A percentile compares a stretch with the other conserved stretches of the same genome.
phyloP scores from a whole-genome alignment of 768 basidiomycete species.

The Serpula lacrymans region DNA sequence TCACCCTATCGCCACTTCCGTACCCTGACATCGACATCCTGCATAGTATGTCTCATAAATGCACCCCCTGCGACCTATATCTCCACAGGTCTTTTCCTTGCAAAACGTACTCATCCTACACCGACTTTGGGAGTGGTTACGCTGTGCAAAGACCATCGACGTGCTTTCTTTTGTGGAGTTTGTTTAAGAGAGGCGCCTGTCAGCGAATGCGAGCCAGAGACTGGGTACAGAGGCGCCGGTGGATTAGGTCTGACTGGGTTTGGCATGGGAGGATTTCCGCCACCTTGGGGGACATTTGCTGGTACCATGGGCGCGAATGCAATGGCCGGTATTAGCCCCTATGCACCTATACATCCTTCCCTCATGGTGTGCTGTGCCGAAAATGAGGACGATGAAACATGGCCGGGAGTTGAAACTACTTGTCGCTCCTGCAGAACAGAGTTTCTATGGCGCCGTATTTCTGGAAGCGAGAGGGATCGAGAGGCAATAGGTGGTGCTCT shows the following conservation, averaged over 20 bases:
- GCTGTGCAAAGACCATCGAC: constrained; percentile 65
- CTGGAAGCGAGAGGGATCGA: constrained; percentile 43
- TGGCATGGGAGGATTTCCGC: constrained; percentile 20
- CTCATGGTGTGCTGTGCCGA: constrained; percentile 50
- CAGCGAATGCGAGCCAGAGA: constrained; percentile 36
- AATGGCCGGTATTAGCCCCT: no score
- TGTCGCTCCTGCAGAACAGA: constrained; percentile 66
- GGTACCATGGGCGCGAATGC: no score
- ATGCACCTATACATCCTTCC: constrained; percentile 21
- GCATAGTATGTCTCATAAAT: constrained; percentile 71
- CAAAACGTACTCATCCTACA: constrained; percentile 43
- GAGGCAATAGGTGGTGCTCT: constrained; percentile 54
- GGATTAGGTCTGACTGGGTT: constrained; percentile 16
- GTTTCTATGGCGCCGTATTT: constrained; percentile 60
- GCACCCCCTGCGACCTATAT: constrained; percentile 48
- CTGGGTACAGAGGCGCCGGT: constrained; percentile 27
- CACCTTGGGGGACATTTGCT: no score
- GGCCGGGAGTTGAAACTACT: constrained; percentile 62
- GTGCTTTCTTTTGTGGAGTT: constrained; percentile 59
- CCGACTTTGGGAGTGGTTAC: constrained; percentile 43
- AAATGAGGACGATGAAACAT: constrained; percentile 71
- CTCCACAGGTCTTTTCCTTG: constrained; percentile 46
- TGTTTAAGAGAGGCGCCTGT: constrained; percentile 64
- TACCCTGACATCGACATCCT: constrained; percentile 50
- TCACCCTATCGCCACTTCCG: constrained; percentile 63